Base-by-base conservation (phyloP, 371 early-diverging fungal genomes). In the Synchytrium microbalum region DNA sequence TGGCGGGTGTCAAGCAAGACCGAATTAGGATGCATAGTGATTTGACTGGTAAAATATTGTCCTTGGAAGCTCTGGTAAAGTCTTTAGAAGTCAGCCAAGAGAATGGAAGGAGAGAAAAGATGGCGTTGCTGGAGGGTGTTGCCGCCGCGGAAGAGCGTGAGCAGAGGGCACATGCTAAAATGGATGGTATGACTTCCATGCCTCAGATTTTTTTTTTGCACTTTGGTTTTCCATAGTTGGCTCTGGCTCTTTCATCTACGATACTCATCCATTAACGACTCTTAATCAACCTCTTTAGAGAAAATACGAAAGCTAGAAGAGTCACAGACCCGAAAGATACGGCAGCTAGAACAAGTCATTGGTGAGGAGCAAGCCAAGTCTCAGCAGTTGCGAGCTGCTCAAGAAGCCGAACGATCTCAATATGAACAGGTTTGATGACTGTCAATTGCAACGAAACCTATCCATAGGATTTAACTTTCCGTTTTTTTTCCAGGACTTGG, bases 401-500 rank as follows among this genome's bases (percentile, higher is more conserved):
- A 38, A 5, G 46, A 38, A 19, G 46, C 10, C 19, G 46, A 38
- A 10, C 46, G 46, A 38, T 38, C 46, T 38, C 5, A 19, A 38
- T 38, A 38, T 38, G 46, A 38, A 19, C 46, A 38, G 46, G 46
- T 38, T 10, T 38, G 5, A 5, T 19, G 46, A 5, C 46, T 38
- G 19, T n/a, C n/a, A n/a, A n/a, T n/a, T n/a, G n/a, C n/a, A n/a
- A n/a, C n/a, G n/a, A n/a, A n/a, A n/a, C n/a, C n/a, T n/a, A n/a
- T n/a, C n/a, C n/a, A n/a, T n/a, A n/a, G n/a, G n/a, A n/a, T n/a
- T n/a, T n/a, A n/a, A n/a, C n/a, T n/a, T n/a, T n/a, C n/a, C n/a
- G n/a, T n/a, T n/a, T n/a, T 38, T 60, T 32, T 2, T 29, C 19
- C 66, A 72, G 72, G 72, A 72, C 26, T 10, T 64, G 10, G 66